phyloP scores from a whole-genome alignment of 768 basidiomycete genomes.

The Hysterangium stoloniferum region DNA sequence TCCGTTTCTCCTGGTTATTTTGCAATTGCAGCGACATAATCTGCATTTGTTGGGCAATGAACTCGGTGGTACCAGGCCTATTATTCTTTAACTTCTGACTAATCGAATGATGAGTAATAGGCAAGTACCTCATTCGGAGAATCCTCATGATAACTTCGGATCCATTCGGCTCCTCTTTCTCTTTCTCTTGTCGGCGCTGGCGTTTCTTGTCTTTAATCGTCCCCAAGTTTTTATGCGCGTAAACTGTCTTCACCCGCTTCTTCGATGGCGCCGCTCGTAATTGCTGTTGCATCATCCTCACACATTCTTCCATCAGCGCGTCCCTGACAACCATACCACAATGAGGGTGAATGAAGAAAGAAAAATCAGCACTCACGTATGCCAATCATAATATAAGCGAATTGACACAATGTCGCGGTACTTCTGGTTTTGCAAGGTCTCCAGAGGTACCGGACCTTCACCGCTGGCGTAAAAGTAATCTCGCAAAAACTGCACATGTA shows the following conservation, averaged over 20 bases:
- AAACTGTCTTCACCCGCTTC: slow-evolving; percentile 89
- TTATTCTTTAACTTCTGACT: neutral
- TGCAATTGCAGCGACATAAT: slow-evolving; percentile 74
- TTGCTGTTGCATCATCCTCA: slow-evolving; percentile 88
- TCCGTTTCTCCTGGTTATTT: slow-evolving; percentile 71
- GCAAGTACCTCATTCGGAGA: slow-evolving; percentile 87
- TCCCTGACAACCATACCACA: slow-evolving; percentile 39
- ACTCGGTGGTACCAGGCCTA: slow-evolving; percentile 76
- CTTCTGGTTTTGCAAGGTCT: slow-evolving; percentile 86
- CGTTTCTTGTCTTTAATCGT: slow-evolving; percentile 93
- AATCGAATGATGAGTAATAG: neutral
- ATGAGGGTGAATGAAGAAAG: neutral
- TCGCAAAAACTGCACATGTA: slow-evolving; percentile 63
- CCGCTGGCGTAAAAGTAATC: slow-evolving; percentile 95
- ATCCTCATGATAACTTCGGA: slow-evolving; percentile 88
- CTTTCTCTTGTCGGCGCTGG: slow-evolving; percentile 80
- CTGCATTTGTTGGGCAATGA: slow-evolving; percentile 80
- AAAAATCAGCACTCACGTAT: slow-evolving; percentile 60
- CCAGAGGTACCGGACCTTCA: slow-evolving; percentile 82
- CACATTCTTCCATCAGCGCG: slow-evolving; percentile 88
- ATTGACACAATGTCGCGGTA: slow-evolving; percentile 88
- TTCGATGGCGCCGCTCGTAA: slow-evolving; percentile 68
- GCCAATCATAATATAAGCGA: slow-evolving; percentile 94
- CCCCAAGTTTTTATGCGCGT: slow-evolving; percentile 87
- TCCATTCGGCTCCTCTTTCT: slow-evolving; percentile 50